A percentile compares a stretch with the other conserved stretches of the same genome.
These are phyloP conservation scores for Sarocladium kiliense DNA, from an alignment of 2,329 filamentous ascomycete species.

Conservation along the genomic window DNA sequence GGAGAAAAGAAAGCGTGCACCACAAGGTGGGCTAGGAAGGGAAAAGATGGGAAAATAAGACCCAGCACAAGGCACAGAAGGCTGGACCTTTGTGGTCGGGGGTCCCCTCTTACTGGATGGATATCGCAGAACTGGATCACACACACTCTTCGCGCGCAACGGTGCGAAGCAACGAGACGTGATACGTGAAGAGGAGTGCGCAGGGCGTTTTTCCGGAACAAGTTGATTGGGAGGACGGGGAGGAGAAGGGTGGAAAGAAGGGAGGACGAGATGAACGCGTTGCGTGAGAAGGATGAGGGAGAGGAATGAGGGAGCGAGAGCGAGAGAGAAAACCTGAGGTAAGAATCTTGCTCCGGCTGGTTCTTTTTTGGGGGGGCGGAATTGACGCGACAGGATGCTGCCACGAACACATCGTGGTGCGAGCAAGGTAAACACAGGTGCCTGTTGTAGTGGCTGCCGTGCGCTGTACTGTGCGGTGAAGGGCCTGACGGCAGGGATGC, in stretches of 20 bases:
- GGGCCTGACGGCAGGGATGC: neutral
- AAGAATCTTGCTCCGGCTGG: constrained; percentile 7
- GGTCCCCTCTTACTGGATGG: constrained; percentile 8
- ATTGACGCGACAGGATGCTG: constrained; percentile 9
- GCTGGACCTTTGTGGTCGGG: constrained; percentile 2
- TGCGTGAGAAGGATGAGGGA: constrained; percentile 5
- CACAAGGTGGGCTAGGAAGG: neutral
- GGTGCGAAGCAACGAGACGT: constrained; percentile 9
- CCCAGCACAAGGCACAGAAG: constrained; percentile 7
- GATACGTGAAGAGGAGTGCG: constrained; percentile 4
- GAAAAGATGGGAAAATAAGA: constrained; percentile 6
- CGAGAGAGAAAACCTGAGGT: constrained; percentile 1
- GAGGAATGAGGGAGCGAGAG: neutral
- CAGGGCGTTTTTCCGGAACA: neutral
- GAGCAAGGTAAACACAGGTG: constrained; percentile 1
- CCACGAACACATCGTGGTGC: neutral
- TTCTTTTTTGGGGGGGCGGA: constrained; percentile 1
- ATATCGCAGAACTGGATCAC: neutral
- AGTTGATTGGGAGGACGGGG: neutral
- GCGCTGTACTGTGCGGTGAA: neutral
- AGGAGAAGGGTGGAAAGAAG: constrained; percentile 10
- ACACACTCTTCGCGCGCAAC: neutral
- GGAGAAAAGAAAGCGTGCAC: constrained; percentile 1
- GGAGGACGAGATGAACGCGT: constrained; percentile 5
- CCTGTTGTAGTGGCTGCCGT: neutral